Evolutionary conservation across 331 rosid species (phyloP).

Genomic region (Quercus tomentella): DNA sequence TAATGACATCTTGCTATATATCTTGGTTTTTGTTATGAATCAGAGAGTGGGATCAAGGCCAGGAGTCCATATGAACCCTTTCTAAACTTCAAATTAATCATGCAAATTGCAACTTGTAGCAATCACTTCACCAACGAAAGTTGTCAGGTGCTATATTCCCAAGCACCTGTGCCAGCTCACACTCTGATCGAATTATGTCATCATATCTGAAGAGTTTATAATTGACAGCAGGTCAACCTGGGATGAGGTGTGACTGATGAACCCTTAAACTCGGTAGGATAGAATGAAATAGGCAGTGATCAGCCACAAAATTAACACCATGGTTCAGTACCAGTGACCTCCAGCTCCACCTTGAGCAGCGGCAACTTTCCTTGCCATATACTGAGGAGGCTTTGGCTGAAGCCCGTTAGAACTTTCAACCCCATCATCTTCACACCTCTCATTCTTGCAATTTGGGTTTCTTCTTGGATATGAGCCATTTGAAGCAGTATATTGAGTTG

Average conservation of each 20-base stretch:
- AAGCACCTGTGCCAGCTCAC: neutral
- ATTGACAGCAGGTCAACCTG: slow-evolving; percentile 15
- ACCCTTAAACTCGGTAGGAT: slow-evolving; percentile 7
- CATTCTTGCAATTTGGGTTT: slow-evolving; percentile 68
- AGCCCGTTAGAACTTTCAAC: slow-evolving; percentile 67
- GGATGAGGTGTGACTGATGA: slow-evolving; percentile 9
- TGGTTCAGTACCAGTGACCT: slow-evolving; percentile 69
- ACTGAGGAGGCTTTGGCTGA: slow-evolving; percentile 70
- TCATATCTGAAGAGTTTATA: neutral
- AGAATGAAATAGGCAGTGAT: slow-evolving; percentile 1
- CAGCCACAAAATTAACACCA: slow-evolving; percentile 7
- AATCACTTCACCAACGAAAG: neutral
- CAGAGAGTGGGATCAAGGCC: slow-evolving; percentile 2
- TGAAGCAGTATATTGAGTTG: slow-evolving; percentile 50
- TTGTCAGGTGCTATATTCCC: neutral
- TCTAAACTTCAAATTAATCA: neutral
- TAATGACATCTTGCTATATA: neutral
- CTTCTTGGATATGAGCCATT: slow-evolving; percentile 74
- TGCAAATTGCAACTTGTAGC: slow-evolving; percentile 8
- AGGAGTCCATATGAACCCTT: neutral
- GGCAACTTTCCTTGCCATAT: slow-evolving; percentile 72
- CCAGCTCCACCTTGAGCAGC: slow-evolving; percentile 81
- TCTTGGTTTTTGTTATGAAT: neutral
- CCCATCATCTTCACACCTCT: slow-evolving; percentile 63
- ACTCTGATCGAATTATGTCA: neutral